These are phyloP conservation scores for Choanephora cucurbitarum DNA, from an alignment of 371 early-diverging fungal genomes.

Conservation along the genomic window DNA sequence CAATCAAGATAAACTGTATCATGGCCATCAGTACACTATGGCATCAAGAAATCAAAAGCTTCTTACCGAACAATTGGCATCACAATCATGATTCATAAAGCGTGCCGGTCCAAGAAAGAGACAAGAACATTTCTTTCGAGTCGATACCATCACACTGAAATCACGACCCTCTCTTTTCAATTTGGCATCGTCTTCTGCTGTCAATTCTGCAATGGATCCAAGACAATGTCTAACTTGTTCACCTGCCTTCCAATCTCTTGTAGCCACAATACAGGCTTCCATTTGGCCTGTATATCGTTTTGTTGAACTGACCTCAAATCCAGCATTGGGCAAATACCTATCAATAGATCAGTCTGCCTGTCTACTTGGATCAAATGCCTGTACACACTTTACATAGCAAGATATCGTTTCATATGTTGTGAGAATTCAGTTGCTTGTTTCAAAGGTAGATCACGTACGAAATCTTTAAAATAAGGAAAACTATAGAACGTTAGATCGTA, in stretches of 20 bases:
- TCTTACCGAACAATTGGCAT: slow-evolving; percentile 71
- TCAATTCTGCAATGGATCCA: slow-evolving; percentile 72
- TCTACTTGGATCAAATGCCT: background rate
- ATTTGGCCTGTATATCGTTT: slow-evolving; percentile 62
- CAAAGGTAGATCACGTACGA: slow-evolving; percentile 13
- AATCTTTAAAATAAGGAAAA: slow-evolving; percentile 28
- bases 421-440: slow-evolving; percentile 26
- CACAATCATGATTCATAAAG: slow-evolving; percentile 93
- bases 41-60: too few species aligned
- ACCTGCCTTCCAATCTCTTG: slow-evolving; percentile 66
- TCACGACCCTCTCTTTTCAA: slow-evolving; percentile 67
- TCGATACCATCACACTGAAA: slow-evolving; percentile 84
- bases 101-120: slow-evolving; percentile 90
- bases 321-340: slow-evolving; percentile 79
- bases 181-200: slow-evolving; percentile 62
- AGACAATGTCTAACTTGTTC: slow-evolving; percentile 69
- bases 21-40: background rate
- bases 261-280: slow-evolving; percentile 82
- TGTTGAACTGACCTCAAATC: slow-evolving; percentile 75
- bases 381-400: slow-evolving; percentile 27
- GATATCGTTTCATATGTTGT: slow-evolving; percentile 33
- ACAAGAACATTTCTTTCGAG: slow-evolving; percentile 62
- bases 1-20: slow-evolving; percentile 55
- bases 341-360: slow-evolving; percentile 21
- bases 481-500: slow-evolving; percentile 10